These are phyloP conservation scores for Saturnispora diversa DNA, from an alignment of 805 yeast genomes.

Conservation along the genomic window DNA sequence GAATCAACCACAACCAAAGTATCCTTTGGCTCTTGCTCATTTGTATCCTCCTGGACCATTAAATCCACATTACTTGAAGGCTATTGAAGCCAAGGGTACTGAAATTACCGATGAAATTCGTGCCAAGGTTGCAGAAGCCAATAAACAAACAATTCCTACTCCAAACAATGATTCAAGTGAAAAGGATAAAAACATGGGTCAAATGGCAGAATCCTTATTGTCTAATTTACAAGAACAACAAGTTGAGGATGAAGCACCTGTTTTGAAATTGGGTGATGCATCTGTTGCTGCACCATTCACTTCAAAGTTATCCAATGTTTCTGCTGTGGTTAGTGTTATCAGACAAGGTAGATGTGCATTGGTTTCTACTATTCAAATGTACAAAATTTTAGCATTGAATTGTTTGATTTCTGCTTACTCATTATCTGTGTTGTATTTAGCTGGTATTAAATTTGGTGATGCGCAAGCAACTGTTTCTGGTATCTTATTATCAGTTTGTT, in stretches of 20 bases:
- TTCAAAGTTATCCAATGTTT: constrained; percentile 84
- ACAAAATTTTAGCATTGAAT: constrained; percentile 92
- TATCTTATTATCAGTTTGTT: constrained; percentile 82
- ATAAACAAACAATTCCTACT: constrained; percentile 20
- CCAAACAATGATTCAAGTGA: constrained; percentile 29
- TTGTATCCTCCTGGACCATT: constrained; percentile 91
- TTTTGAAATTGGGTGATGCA: constrained; percentile 93
- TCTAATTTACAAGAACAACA: constrained; percentile 45
- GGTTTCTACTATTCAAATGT: constrained; percentile 97
- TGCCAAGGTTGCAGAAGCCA: constrained; percentile 49
- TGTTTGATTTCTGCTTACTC: constrained; percentile 97
- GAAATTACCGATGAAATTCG: constrained; percentile 68
- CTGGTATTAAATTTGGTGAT: constrained; percentile 97
- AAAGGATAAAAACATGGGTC: constrained; percentile 21
- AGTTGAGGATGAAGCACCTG: constrained; percentile 77
- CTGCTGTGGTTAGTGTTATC: constrained; percentile 85
- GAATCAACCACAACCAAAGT: constrained; percentile 77
- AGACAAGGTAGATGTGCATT: constrained; percentile 98
- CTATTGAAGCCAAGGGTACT: constrained; percentile 79
- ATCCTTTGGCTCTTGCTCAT: constrained; percentile 84
- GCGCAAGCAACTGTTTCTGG: constrained; percentile 98
- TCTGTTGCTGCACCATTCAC: constrained; percentile 99
- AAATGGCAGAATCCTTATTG: constrained; percentile 58
- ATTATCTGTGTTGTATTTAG: constrained; percentile 83
- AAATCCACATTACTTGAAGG: constrained; percentile 81